Percentiles rank a stretch among this genome's conserved stretches.
These are phyloP conservation scores for Peribolospora baueri DNA, from an alignment of 768 basidiomycete genomes.

Conservation along the genomic window DNA sequence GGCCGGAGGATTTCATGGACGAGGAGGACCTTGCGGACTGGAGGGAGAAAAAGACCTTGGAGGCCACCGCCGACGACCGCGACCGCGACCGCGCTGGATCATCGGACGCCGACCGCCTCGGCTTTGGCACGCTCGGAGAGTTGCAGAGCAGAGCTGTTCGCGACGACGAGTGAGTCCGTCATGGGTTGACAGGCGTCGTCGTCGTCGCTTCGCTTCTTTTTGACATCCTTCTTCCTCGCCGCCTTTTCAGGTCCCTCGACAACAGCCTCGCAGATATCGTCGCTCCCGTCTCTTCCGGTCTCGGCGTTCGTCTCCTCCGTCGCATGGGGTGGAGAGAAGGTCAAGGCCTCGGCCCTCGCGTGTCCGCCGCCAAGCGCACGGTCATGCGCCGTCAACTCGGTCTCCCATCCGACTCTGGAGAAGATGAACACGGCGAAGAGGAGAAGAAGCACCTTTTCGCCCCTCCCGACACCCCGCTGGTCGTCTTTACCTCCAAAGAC, in stretches of 20 bases:
- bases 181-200: too few species aligned
- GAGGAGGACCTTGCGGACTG: constrained; percentile 81
- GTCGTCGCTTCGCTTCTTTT: constrained; percentile 5
- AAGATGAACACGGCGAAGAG: constrained; percentile 40
- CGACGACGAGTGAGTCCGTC: constrained; percentile 1
- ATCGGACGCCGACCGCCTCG: background rate
- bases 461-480: constrained; percentile 46
- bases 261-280: constrained; percentile 42
- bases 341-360: constrained; percentile 75
- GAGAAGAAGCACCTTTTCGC: constrained; percentile 70
- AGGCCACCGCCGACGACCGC: constrained; percentile 45
- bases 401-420: constrained; percentile 6
- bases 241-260: constrained; percentile 2
- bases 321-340: constrained; percentile 91
- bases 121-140: background rate
- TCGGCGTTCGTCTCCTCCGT: constrained; percentile 61
- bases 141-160: background rate
- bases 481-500: constrained; percentile 22
- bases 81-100: constrained; percentile 18
- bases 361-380: constrained; percentile 49
- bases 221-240: background rate
- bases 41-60: constrained; percentile 44
- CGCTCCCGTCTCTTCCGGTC: constrained; percentile 50
- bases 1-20: constrained; percentile 92
- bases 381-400: constrained; percentile 21